Base-by-base conservation (phyloP, 768 basidiomycete species). In the Suillus luteus region DNA sequence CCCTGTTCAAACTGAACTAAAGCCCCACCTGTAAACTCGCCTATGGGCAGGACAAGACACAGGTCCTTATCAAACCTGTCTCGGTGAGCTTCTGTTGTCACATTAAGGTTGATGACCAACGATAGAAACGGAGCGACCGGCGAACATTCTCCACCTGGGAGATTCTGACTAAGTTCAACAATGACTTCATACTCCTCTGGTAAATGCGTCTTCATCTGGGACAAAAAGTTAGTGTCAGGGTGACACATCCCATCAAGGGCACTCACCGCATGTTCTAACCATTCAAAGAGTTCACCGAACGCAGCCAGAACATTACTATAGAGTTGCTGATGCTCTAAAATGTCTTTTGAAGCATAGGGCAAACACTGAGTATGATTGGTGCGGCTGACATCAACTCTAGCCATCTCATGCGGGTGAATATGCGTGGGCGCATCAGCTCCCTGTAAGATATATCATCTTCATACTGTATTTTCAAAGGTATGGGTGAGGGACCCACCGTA, bases 101-200 rank as follows among this genome's bases (percentile, higher is more conserved):
- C 62, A 54, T 65, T 62, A 19, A 65, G 27, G 40, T 65, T 65
- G 46, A 65, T 9, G 43, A 65, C 62, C 3, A 65, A 5, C 0
- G 41, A 59, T 15, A 37, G 24, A n/a, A 64, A 64, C 0, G 44
- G 63, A 35, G 38, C 27, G 1, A 59, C 46, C 2, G 43, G 17
- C 15, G 44, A 48, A 2, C n/a, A 37, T 38, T 46, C 27, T 27
- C 52, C n/a, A 27, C 57, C 58, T 10, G 60, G 63, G 12, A 64
- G 33, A 22, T 35, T 19, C 1, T 60, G 43, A 11, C 22, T 19
- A 2, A 64, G 24, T 38, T 41, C 27, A 5, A 33, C 14, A 5
- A 64, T 38, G 15, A 59, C 35, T 41, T 62, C 27, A 44, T 60
- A 64, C n/a, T 59, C 62, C 14, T 44, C 60, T 15, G 57, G 40